These are phyloP conservation scores for Stramenopiles sp. DNA, from an alignment of 352 stramenopile genomes.

Conservation along the genomic window DNA sequence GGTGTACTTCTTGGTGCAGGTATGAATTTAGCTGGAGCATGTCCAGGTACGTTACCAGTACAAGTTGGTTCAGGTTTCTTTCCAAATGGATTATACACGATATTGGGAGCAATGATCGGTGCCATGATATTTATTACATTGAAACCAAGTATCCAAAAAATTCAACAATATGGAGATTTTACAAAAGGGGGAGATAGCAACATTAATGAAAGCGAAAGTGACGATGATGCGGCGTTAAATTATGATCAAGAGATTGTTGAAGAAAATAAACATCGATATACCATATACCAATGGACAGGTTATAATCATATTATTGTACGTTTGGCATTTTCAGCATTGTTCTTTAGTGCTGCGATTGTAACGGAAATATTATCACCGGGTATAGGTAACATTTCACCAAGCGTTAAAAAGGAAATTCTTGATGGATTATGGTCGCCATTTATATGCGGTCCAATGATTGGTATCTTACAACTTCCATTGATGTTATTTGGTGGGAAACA, in stretches of 20 bases:
- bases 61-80: slow-evolving; percentile 16
- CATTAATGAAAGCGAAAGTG: background rate
- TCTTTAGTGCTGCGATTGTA: background rate
- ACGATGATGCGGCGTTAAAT: background rate
- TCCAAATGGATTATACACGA: slow-evolving; percentile 14
- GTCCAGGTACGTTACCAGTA: slow-evolving; percentile 19
- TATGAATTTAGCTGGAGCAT: slow-evolving; percentile 18
- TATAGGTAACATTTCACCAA: too few relatives aligned
- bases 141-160: slow-evolving; percentile 12
- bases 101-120: slow-evolving; percentile 17
- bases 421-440: slow-evolving; percentile 7
- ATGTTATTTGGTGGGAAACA: slow-evolving; percentile 9
- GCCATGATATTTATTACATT: slow-evolving; percentile 15
- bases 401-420: background rate
- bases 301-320: background rate
- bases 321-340: too few relatives aligned
- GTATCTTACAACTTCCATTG: slow-evolving; percentile 14
- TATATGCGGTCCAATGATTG: slow-evolving; percentile 11
- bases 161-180: background rate
- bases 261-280: too few relatives aligned
- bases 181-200: background rate
- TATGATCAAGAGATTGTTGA: background rate
- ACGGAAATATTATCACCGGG: background rate
- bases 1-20: slow-evolving; percentile 16
- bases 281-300: too few relatives aligned